A percentile compares a stretch with the other conserved stretches of the same genome.
These are phyloP conservation scores for Fusarium algeriense DNA, from an alignment of 2,329 filamentous ascomycete genomes.

Conservation along the genomic window DNA sequence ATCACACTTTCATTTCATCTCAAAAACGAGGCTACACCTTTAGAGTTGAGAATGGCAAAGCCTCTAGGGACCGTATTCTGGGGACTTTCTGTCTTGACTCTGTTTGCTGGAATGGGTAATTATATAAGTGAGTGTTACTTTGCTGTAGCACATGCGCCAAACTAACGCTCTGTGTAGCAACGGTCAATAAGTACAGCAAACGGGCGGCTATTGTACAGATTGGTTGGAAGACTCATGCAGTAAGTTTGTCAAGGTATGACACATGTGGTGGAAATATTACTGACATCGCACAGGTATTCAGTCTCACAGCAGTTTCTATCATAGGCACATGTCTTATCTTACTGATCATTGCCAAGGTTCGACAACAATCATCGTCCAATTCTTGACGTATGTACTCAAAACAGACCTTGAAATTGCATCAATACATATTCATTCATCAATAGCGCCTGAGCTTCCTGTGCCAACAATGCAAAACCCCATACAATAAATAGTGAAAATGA, in stretches of 20 bases:
- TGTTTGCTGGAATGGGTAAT: constrained; percentile 83
- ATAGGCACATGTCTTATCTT: constrained; percentile 75
- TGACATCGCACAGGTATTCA: constrained; percentile 66
- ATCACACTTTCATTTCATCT: constrained; percentile 96
- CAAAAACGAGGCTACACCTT: constrained; percentile 73
- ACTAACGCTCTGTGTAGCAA: constrained; percentile 57
- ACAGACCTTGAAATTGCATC: constrained; percentile 1
- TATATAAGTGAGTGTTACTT: constrained; percentile 75
- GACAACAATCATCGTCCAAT: constrained; percentile 33
- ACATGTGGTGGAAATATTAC: not conserved
- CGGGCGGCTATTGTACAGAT: constrained; percentile 88
- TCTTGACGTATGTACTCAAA: constrained; percentile 9
- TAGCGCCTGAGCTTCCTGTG: constrained; percentile 18
- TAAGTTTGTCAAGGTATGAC: constrained; percentile 55
- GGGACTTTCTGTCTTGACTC: constrained; percentile 80
- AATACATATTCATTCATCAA: constrained; percentile 22
- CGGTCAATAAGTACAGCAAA: constrained; percentile 82
- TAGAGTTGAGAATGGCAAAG: constrained; percentile 82
- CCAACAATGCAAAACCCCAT: constrained; percentile 20
- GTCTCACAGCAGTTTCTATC: constrained; percentile 71
- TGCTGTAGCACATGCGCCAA: not conserved
- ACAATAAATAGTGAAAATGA: constrained; percentile 11
- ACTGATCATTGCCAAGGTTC: constrained; percentile 61
- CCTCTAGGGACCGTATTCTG: constrained; percentile 92
- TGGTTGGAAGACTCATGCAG: constrained; percentile 91